Base-by-base conservation (phyloP, 129 eudicot genomes). In the Escallonia herrerae region DNA sequence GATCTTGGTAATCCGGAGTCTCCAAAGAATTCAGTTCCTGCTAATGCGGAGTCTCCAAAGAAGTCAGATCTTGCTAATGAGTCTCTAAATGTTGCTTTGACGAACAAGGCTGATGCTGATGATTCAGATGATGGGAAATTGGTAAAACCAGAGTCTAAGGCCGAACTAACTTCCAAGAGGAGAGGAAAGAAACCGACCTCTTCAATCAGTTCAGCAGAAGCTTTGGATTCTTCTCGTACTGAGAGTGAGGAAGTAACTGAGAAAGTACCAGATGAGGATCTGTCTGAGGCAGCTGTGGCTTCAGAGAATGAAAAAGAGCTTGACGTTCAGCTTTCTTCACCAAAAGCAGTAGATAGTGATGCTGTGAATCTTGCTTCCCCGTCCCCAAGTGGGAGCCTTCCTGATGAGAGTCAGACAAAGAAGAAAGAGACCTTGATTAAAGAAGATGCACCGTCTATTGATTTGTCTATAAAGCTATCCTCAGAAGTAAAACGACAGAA, bases 221-320 rank as follows among this genome's bases (percentile, higher is more conserved):
- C 80, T 8, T 80, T 82, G 50, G 83, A 80, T 71, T 49, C 85
- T 71, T 67, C 81, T 62, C 84, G 11, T 63, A 65, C 70, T 67
- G 87, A 74, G 54, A 65, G 84, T 60, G 78, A 76, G 43, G 76
- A 77, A 45, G 82, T 79, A 70, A 60, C 76, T 10, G 78, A 85
- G 33, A 52, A 78, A 40, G 55, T 9, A 7, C 72, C 61, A 14
- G 80, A 68, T 63, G 33, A 22, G 33, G 68, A n/a, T 54, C 67
- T 48, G 51, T 52, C 33, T 62, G 87, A 85, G 55, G 71, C 75
- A 58, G 74, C 55, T 8, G 58, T 50, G 44, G 67, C 86, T 42
- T 60, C 75, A 4, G 82, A 77, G n/a, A 73, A 62, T 13, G 85
- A 75, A 62, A 71, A 78, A 71, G 87, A 67, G 38, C 10, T 40